phyloP scores from a whole-genome alignment of 768 basidiomycete genomes.

The Termitomyces bulborhizus region DNA sequence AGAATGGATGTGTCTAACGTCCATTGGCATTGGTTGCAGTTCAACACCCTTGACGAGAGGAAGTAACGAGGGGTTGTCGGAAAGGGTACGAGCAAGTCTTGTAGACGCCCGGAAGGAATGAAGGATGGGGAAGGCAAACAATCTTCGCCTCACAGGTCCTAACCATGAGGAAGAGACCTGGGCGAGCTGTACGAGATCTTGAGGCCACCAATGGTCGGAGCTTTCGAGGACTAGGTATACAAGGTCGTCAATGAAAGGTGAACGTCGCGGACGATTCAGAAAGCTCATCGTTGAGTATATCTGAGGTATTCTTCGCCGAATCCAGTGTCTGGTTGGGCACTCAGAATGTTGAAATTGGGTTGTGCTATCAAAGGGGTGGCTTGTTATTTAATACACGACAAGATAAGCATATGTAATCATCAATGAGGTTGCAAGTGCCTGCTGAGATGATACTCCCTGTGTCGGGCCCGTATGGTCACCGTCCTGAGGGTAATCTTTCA shows the following conservation, averaged over 20 bases:
- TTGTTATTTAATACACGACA: too few relatives aligned
- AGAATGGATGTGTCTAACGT: slow-evolving; percentile 13
- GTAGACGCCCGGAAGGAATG: slow-evolving; percentile 34
- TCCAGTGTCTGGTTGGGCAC: background rate
- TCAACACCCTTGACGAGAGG: slow-evolving; percentile 34
- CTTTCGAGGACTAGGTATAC: slow-evolving; percentile 46
- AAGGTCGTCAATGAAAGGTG: slow-evolving; percentile 42
- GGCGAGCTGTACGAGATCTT: slow-evolving; percentile 43
- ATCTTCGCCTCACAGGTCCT: slow-evolving; percentile 32
- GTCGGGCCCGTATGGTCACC: too few relatives aligned
- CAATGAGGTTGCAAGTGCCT: too few relatives aligned
- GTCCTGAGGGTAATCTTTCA: too few relatives aligned
- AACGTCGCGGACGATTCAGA: slow-evolving; percentile 1
- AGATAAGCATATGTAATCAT: too few relatives aligned
- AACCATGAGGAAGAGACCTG: slow-evolving; percentile 45
- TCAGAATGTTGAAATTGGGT: background rate
- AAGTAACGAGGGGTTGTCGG: slow-evolving; percentile 27
- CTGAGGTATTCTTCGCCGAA: background rate
- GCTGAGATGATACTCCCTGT: too few relatives aligned
- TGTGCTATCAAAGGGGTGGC: background rate
- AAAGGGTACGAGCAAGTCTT: slow-evolving; percentile 36
- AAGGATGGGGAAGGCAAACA: slow-evolving; percentile 38
- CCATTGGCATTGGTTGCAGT: slow-evolving; percentile 27
- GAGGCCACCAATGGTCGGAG: slow-evolving; percentile 46
- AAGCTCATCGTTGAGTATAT: background rate